Percentiles rank a stretch among this genome's conserved stretches.
Evolutionary conservation across 352 stramenopile species (phyloP).

Genomic region (Pythium phragmitis): DNA sequence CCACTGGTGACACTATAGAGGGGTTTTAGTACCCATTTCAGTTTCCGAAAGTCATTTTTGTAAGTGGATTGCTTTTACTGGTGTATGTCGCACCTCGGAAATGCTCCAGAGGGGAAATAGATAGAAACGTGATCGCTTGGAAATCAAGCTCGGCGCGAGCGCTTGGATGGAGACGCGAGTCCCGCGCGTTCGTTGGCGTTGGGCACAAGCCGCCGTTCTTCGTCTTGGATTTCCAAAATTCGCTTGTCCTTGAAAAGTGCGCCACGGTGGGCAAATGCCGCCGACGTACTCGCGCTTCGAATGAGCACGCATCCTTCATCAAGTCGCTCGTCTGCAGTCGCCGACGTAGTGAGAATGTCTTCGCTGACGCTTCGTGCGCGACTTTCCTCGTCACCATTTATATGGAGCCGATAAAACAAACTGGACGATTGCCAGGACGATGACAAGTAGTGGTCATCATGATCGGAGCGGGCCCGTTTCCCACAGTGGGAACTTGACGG

Average conservation of each 20-base stretch:
- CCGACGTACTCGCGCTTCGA: constrained; percentile 39
- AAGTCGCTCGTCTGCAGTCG: constrained; percentile 12
- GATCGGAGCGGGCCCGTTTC: constrained; percentile 22
- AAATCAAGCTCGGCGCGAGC: constrained; percentile 30
- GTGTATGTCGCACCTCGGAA: no score
- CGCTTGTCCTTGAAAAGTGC: constrained; percentile 63
- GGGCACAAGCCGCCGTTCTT: constrained; percentile 65
- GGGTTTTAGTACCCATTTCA: neutral
- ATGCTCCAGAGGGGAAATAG: constrained; percentile 10
- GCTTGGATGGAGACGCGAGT: constrained; percentile 52
- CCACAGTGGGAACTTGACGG: constrained; percentile 10
- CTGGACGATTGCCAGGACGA: neutral
- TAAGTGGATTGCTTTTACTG: no score
- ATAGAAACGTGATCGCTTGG: neutral
- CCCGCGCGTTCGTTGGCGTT: constrained; percentile 48
- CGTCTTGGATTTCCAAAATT: constrained; percentile 74
- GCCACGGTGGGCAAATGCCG: constrained; percentile 30
- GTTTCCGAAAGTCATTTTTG: neutral
- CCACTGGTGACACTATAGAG: neutral
- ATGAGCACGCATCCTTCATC: constrained; percentile 30
- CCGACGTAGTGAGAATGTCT: constrained; percentile 29
- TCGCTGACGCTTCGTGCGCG: constrained; percentile 43
- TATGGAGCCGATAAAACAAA: neutral
- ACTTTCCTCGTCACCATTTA: constrained; percentile 8
- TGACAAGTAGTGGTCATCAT: constrained; percentile 14